Base-by-base conservation (phyloP, 163 green algal species). In the Trebouxia gelatinosa region DNA sequence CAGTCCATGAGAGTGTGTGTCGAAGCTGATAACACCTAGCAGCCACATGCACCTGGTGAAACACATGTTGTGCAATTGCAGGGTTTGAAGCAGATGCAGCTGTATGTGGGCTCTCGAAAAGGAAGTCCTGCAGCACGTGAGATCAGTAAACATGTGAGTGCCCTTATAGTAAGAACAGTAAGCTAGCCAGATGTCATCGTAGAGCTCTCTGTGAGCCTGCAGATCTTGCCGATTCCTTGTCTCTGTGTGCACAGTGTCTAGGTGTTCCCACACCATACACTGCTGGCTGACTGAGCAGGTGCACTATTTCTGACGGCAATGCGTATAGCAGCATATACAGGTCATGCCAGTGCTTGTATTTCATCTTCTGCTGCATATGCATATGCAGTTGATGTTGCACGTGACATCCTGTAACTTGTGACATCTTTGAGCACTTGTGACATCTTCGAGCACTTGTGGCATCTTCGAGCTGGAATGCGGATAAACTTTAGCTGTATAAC, bases 91-190 rank as follows among this genome's bases (percentile, higher is more conserved):
- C 43, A 23, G 28, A 76, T 76, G 68, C 46, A 62, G 29, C 28
- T 76, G 40, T 76, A 76, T 64, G 68, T 76, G n/a, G 68, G 68
- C 5, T 76, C 68, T 38, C 43, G 29, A 29, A 38, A 61, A 28
- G 68, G 46, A 16, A 7, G 62, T 28, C 40, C 40, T 31, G 32
- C 68, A 21, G 68, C 68, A 5, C 39, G 46, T 76, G n/a, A 76
- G 68, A 43, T 76, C 1, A 17, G 57, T 54, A 54, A 9, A 54
- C 13, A 54, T 54, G 43, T 54, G 11, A 54, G 43, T 54, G 43
- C 13, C 43, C 13, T 9, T 54, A n/a, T n/a, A n/a, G n/a, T n/a
- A n/a, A n/a, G n/a, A n/a, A n/a, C n/a, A n/a, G n/a, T n/a, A n/a
- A n/a, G n/a, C n/a, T n/a, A n/a, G n/a, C n/a, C n/a, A n/a, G n/a